phyloP scores from a whole-genome alignment of 345 rosid genomes.

The Erucastrum elatum region DNA sequence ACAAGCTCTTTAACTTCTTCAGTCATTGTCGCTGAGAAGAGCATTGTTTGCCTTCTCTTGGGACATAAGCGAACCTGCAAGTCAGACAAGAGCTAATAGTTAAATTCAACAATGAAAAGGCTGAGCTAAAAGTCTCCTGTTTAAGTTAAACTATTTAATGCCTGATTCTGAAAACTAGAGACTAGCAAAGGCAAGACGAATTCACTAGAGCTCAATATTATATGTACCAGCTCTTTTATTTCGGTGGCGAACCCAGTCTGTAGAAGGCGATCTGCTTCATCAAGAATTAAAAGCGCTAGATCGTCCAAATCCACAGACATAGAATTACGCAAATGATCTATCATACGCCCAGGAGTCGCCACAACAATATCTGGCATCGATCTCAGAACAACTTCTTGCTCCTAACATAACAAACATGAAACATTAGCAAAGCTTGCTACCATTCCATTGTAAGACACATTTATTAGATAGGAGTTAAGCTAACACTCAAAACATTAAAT shows the following conservation, averaged over 20 bases:
- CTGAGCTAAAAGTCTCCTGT: neutral
- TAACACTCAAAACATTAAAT: neutral
- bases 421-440: neutral
- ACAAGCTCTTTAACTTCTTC: neutral
- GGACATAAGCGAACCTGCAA: slow-evolving; percentile 84
- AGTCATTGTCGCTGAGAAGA: slow-evolving; percentile 98
- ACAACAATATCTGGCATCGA: slow-evolving; percentile 96
- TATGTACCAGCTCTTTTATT: slow-evolving; percentile 83
- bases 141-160: neutral
- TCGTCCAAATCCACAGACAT: slow-evolving; percentile 91
- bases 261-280: slow-evolving; percentile 95
- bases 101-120: slow-evolving; percentile 1
- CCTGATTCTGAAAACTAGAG: neutral
- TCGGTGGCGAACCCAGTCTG: slow-evolving; percentile 96
- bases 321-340: slow-evolving; percentile 94
- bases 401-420: slow-evolving; percentile 46
- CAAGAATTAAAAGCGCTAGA: slow-evolving; percentile 90
- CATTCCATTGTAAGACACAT: neutral
- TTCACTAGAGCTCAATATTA: no score
- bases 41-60: slow-evolving; percentile 92
- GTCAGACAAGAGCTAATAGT: slow-evolving; percentile 10
- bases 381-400: slow-evolving; percentile 86
- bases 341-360: slow-evolving; percentile 97
- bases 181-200: neutral
- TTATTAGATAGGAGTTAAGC: neutral